A percentile compares a stretch with the other conserved stretches of the same genome.
These are phyloP conservation scores for Alectoria sarmentosa DNA, from an alignment of 495 filamentous ascomycete genomes.

Conservation along the genomic window DNA sequence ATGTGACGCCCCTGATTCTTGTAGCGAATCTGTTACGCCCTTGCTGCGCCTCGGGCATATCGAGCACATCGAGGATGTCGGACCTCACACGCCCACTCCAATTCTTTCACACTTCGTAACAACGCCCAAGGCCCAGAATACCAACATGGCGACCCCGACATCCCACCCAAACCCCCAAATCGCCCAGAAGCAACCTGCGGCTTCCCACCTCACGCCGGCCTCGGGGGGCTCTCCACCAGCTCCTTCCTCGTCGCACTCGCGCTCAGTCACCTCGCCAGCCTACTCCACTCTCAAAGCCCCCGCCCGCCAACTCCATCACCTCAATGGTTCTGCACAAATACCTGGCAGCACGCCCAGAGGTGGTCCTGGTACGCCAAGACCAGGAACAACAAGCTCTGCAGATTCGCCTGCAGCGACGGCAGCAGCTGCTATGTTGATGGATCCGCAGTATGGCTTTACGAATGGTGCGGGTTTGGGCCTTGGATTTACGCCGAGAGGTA, in stretches of 20 bases:
- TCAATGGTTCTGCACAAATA: conserved; percentile 5
- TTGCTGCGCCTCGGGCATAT: background rate
- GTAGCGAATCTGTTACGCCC: background rate
- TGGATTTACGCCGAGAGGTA: background rate
- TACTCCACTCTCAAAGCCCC: conserved; percentile 49
- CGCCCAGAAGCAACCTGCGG: conserved; percentile 15
- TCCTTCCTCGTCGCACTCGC: conserved; percentile 13
- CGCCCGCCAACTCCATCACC: conserved; percentile 89
- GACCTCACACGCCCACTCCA: background rate
- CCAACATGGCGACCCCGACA: conserved; percentile 22
- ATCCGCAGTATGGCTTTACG: background rate
- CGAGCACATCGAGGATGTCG: background rate
- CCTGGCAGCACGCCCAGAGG: conserved; percentile 10
- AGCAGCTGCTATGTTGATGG: conserved; percentile 16
- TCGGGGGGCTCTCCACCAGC: conserved; percentile 16
- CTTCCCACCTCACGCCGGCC: conserved; percentile 16
- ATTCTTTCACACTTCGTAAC: background rate
- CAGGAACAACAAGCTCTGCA: conserved; percentile 10
- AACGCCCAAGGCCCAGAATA: background rate
- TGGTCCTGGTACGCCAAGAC: conserved; percentile 9
- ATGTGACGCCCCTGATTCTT: background rate
- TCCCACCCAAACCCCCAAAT: conserved; percentile 21
- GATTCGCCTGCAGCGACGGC: conserved; percentile 13
- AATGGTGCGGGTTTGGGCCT: conserved; percentile 9
- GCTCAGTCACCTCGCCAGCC: conserved; percentile 22